These are phyloP conservation scores for Berberis vulgaris DNA, from an alignment of 164 flowering plant genomes.

Conservation along the genomic window DNA sequence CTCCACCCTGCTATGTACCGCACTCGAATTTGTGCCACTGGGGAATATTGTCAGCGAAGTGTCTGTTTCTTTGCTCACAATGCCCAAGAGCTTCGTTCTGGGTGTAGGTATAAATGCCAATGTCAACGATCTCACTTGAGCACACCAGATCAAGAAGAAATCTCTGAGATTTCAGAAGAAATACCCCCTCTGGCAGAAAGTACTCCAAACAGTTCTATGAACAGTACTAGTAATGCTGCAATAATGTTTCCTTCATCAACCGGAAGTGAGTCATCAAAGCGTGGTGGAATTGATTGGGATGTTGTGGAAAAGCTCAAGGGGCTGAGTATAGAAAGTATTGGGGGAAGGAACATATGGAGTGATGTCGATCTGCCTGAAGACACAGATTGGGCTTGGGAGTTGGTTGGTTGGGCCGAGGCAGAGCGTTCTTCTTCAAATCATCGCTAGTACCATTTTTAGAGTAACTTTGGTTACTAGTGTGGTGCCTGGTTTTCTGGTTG, in stretches of 20 bases:
- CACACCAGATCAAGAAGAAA: slow-evolving; percentile 4
- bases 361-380: not conserved
- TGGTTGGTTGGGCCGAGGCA: not conserved
- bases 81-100: slow-evolving; percentile 35
- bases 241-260: too few species aligned
- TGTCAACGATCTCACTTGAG: not conserved
- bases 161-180: not conserved
- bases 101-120: slow-evolving; percentile 8
- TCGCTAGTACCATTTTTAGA: not conserved
- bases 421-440: not conserved
- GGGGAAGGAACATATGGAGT: not conserved
- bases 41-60: slow-evolving; percentile 33
- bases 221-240: too few species aligned
- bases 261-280: too few species aligned
- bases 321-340: slow-evolving; percentile 13
- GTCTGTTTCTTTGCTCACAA: slow-evolving; percentile 71
- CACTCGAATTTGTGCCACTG: slow-evolving; percentile 47
- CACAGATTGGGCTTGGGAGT: not conserved
- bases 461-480: too few species aligned
- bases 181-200: too few species aligned
- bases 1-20: slow-evolving; percentile 55
- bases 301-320: slow-evolving; percentile 16
- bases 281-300: not conserved
- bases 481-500: too few species aligned
- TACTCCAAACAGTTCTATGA: too few species aligned